Base-by-base conservation (phyloP, 805 yeast genomes). In the Pichia insulana region DNA sequence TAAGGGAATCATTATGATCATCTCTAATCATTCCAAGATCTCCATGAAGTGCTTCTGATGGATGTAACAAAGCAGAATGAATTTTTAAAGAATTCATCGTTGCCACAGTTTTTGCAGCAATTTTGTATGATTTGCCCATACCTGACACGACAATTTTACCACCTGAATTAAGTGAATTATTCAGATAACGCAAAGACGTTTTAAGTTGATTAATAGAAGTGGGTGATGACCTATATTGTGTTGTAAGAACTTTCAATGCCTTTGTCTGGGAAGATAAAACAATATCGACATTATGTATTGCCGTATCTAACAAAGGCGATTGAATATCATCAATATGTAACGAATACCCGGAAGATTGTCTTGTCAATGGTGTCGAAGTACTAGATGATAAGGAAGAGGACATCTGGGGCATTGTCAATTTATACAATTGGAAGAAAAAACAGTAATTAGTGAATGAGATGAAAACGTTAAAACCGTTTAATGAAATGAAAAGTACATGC, bases 11-110 rank as follows among this genome's bases (percentile, higher is more conserved):
- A 44, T 71, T 70, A 19, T 70, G 64, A 15, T 70, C 70, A 20
- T 71, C 74, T 39, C 74, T 62, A 8, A 88, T 62, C 31, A 80
- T 62, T 2, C 96, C 96, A 51, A 87, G 69, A 58, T 87, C 96
- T 6, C 96, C 96, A 58, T 87, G 96, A 16, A 88, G 64, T 0
- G 96, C 96, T 47, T 87, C 96, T 4, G 84, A 65, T 0, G 96
- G 95, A 56, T 87, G 96, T 41, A 87, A 63, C 1, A 73, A 51
- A 0, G 77, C 73, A 0, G 95, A 69, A 40, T 76, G 78, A 40
- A 87, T 71, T 26, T 88, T 79, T 44, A 88, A 67, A 0, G 95
- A 85, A 55, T 82, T 84, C 60, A 87, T 65, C 4, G 95, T 87
- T 9, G 96, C 95, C 41, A 76, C 85, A 12, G 81, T 64, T 61